Percentiles rank a stretch among this genome's conserved stretches.
Conservation (phyloP, 2,329 filamentous ascomycete species). For the Colletotrichum eleusines region DNA sequence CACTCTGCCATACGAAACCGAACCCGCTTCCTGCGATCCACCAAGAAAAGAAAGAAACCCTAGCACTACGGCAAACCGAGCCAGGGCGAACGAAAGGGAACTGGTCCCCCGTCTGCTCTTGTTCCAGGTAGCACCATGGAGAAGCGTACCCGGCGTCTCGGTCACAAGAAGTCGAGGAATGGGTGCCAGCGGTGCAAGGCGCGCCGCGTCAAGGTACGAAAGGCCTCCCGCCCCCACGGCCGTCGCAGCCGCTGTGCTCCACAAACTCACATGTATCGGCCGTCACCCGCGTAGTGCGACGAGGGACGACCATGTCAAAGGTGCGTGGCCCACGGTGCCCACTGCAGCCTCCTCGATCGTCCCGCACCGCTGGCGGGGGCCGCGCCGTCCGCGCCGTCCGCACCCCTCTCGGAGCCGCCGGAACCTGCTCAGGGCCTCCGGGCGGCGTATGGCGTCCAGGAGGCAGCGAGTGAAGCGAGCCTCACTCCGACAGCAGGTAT, state of each 20-base stretch:
- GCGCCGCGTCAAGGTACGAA: slow-evolving; percentile 47
- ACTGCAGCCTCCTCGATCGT: slow-evolving; percentile 46
- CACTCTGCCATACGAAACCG: not conserved
- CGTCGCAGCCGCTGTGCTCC: not conserved
- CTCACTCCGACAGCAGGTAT: slow-evolving; percentile 34
- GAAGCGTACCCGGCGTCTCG: slow-evolving; percentile 33
- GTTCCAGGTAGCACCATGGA: slow-evolving; percentile 8
- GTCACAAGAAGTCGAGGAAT: slow-evolving; percentile 49
- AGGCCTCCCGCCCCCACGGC: too few relatives aligned
- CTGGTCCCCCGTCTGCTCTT: not conserved
- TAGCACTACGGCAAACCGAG: not conserved
- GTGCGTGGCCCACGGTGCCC: slow-evolving; percentile 51
- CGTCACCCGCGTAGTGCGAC: slow-evolving; percentile 44
- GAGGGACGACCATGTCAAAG: slow-evolving; percentile 53
- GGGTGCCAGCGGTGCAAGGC: slow-evolving; percentile 49
- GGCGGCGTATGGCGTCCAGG: not conserved
- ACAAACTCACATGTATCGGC: not conserved
- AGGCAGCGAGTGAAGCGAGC: slow-evolving; percentile 20
- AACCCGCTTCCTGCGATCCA: not conserved
- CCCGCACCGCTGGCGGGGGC: not conserved
- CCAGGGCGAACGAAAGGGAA: not conserved
- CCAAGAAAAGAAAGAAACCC: not conserved
- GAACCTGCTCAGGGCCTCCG: not conserved
- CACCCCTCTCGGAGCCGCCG: slow-evolving; percentile 26
- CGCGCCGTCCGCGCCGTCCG: slow-evolving; percentile 10